Conservation (phyloP, 305 asterid species). For the Rubia occidens region DNA sequence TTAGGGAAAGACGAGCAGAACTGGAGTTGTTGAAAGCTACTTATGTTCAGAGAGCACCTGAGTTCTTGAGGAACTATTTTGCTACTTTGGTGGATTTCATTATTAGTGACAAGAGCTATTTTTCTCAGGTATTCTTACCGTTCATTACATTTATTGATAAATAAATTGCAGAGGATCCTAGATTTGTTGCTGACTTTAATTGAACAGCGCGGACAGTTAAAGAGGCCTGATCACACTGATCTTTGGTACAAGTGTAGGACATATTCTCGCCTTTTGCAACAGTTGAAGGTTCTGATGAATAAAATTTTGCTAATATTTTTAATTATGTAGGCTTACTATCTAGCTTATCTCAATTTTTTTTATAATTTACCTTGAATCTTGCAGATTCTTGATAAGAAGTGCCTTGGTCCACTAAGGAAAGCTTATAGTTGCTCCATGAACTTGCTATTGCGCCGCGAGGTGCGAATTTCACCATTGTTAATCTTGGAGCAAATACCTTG, state of each 20-base stretch:
- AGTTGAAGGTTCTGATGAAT: constrained; percentile 58
- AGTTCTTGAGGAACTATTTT: constrained; percentile 83
- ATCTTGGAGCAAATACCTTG: constrained; percentile 13
- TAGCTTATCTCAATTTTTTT: constrained; percentile 7
- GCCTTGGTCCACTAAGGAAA: constrained; percentile 86
- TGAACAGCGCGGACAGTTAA: constrained; percentile 91
- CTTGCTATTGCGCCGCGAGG: constrained; percentile 96
- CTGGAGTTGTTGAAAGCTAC: constrained; percentile 73
- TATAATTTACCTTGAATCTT: constrained; percentile 12
- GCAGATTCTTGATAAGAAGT: constrained; percentile 93
- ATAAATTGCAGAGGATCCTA: constrained; percentile 9
- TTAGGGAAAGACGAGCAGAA: constrained; percentile 86
- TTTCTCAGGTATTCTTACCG: constrained; percentile 69
- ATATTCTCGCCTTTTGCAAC: constrained; percentile 98
- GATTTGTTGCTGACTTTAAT: constrained; percentile 26
- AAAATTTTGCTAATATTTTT: constrained; percentile 9
- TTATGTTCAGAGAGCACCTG: constrained; percentile 91
- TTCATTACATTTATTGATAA: constrained; percentile 17
- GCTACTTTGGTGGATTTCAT: constrained; percentile 97
- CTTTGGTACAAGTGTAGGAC: constrained; percentile 95
- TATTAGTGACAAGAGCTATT: constrained; percentile 94
- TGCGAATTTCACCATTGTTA: constrained; percentile 23
- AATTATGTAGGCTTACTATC: constrained; percentile 15
- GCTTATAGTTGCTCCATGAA: constrained; percentile 97
- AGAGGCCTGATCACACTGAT: constrained; percentile 99